Evolutionary conservation across 257 asterid genomes (phyloP).

Genomic region (Nicotiana knightiana): DNA sequence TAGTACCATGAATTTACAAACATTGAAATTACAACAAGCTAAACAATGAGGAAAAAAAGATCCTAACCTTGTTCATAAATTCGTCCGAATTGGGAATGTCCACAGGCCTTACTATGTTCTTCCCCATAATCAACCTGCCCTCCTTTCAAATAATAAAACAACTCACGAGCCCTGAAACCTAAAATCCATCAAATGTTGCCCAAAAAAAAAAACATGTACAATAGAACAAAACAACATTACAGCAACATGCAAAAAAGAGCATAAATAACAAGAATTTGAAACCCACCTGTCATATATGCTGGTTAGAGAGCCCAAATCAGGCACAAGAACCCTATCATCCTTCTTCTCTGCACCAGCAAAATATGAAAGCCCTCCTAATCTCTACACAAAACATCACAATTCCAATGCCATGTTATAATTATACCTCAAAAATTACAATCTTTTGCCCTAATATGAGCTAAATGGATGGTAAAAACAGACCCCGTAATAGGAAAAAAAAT

Average conservation of each 20-base stretch:
- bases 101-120: conserved; percentile 89
- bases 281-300: conserved; percentile 72
- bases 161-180: conserved; percentile 79
- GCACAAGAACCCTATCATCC: conserved; percentile 93
- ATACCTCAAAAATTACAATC: neutral
- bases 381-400: conserved; percentile 26
- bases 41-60: neutral
- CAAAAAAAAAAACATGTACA: neutral
- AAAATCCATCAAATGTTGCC: conserved; percentile 19
- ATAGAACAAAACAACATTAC: neutral
- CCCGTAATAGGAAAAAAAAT: neutral
- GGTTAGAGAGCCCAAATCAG: conserved; percentile 87
- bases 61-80: conserved; percentile 57
- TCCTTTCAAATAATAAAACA: conserved; percentile 93
- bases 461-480: neutral
- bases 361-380: conserved; percentile 87
- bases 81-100: conserved; percentile 79
- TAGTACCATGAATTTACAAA: neutral
- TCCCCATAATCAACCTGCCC: conserved; percentile 95
- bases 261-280: neutral
- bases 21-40: neutral
- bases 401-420: neutral
- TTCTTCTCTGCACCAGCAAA: conserved; percentile 98
- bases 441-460: neutral
- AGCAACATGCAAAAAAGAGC: neutral